phyloP scores from a whole-genome alignment of 2,329 filamentous ascomycete species.

The Colletotrichum camelliae region DNA sequence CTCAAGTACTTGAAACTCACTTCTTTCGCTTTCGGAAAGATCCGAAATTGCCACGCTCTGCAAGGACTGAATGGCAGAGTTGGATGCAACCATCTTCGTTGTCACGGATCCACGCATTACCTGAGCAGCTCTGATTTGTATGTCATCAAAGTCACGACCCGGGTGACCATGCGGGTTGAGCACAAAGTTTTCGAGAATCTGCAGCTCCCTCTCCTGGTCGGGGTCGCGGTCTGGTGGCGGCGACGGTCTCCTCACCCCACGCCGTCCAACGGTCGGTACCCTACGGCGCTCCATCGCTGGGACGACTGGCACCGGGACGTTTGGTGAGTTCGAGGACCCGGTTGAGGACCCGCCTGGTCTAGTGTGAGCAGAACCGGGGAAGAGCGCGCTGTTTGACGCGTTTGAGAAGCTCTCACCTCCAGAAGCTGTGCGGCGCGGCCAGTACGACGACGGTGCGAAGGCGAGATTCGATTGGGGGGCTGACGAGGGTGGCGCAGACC shows the following conservation, averaged over 20 bases:
- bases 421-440: neutral
- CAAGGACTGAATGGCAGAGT: conserved; percentile 49
- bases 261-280: neutral
- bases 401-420: neutral
- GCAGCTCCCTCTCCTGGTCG: conserved; percentile 5
- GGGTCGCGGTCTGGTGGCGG: conserved; percentile 3
- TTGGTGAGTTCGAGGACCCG: neutral
- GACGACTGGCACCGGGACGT: neutral
- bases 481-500: conserved; percentile 15
- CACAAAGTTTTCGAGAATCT: conserved; percentile 19
- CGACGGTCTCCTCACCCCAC: conserved; percentile 2
- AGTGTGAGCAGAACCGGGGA: neutral
- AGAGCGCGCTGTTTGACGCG: neutral
- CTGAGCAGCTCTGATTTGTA: conserved; percentile 46
- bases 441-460: neutral
- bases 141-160: conserved; percentile 31
- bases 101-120: conserved; percentile 48
- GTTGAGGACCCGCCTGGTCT: neutral
- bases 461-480: neutral
- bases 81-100: conserved; percentile 54
- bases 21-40: conserved; percentile 51
- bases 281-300: neutral
- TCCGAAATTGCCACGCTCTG: conserved; percentile 50
- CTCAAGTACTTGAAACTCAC: conserved; percentile 38
- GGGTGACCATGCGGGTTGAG: neutral